Conservation (phyloP, 345 rosid species). For the Aquilaria malaccensis region DNA sequence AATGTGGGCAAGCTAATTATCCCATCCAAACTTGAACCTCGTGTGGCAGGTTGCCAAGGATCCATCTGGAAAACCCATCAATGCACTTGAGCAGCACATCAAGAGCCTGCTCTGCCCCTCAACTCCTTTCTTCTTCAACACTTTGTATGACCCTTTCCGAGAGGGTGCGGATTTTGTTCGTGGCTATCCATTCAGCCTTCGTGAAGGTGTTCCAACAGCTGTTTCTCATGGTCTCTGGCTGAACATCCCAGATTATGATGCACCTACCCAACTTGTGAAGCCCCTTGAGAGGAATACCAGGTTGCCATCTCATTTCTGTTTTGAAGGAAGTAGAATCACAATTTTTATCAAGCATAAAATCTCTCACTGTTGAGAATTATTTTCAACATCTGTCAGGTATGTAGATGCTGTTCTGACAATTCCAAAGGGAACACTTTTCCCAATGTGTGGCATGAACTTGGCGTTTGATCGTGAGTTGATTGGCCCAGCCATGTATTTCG, state of each 20-base stretch:
- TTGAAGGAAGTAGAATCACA: neutral
- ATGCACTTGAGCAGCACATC: constrained; percentile 95
- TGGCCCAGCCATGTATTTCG: constrained; percentile 99
- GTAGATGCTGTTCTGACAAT: constrained; percentile 90
- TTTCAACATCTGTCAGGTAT: constrained; percentile 33
- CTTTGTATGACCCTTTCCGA: constrained; percentile 80
- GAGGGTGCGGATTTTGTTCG: constrained; percentile 96
- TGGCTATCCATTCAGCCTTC: constrained; percentile 91
- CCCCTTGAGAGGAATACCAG: constrained; percentile 88
- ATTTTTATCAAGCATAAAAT: neutral
- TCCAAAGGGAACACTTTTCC: constrained; percentile 92
- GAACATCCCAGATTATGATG: constrained; percentile 97
- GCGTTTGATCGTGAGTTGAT: constrained; percentile 81
- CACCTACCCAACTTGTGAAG: constrained; percentile 99
- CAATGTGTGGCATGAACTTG: constrained; percentile 99
- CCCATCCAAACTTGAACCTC: neutral
- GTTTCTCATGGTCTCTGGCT: constrained; percentile 99
- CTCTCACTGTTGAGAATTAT: neutral
- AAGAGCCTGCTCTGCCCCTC: constrained; percentile 82
- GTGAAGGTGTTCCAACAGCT: constrained; percentile 94
- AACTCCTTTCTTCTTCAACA: constrained; percentile 94
- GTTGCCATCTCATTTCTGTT: constrained; percentile 14
- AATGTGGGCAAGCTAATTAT: neutral
- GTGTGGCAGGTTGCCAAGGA: constrained; percentile 76
- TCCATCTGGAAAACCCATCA: constrained; percentile 70